Evolutionary conservation across 345 rosid genomes (phyloP), one percentile per base, ranked within the genome.

Genomic region (Brassica incana): DNA sequence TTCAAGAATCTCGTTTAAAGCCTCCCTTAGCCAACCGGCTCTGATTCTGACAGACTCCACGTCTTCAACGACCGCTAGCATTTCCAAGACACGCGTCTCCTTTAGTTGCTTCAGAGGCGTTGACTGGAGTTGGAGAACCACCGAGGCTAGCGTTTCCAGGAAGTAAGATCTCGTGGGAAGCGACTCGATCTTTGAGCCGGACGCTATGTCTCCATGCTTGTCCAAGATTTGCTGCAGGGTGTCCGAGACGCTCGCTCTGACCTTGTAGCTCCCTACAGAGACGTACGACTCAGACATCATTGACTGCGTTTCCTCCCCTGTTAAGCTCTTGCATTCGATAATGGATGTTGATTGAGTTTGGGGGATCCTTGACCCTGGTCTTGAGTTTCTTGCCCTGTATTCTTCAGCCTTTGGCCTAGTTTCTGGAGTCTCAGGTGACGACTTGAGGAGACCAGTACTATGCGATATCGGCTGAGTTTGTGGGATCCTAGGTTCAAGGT

Each of bases 321-420:
- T 4, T 45, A 8, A 38, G 45, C 45, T 38, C 10, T 38, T 45
- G 15, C 52, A 45, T 45, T 45, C 52, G 14, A 10, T 43, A 43
- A 9, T 9, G 14, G 48, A 43, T 0, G 50, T 43, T 43, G 5
- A n/a, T 43, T 3, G 50, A 43, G 14, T 43, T 43, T 10, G 50
- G 15, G 54, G 15, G 54, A 45, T 45, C 54, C 15, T 45, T 45
- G 1, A 45, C 54, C 6, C 15, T 45, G 54, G 54, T 45, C n/a
- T 45, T 45, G 54, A 45, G 15, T 45, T 45, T 45, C 15, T 45
- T 45, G 14, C 50, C 14, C 50, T 43, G 14, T 18, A 18, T 18
- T 18, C 18, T 18, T 18, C 18, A 48, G 36, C 92, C 93, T 84
- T 38, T 77, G 18, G 18, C 18, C 18, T 18, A 18, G 18, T 18